These are phyloP conservation scores for Pseudopithomyces chartarum DNA, from an alignment of 2,329 filamentous ascomycete genomes.

Conservation along the genomic window DNA sequence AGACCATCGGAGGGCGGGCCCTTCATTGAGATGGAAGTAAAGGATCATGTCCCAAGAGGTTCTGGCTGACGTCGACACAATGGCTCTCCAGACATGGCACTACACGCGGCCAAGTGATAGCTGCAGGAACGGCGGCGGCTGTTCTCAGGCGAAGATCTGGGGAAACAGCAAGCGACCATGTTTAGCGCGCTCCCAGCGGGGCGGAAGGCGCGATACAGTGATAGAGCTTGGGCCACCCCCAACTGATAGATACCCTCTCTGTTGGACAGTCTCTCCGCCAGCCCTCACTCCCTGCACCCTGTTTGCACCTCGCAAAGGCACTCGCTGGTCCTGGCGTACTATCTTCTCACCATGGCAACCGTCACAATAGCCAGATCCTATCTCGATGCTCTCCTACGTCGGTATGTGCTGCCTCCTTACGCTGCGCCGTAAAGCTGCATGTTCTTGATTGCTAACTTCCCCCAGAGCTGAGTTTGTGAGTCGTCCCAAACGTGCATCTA, in stretches of 20 bases:
- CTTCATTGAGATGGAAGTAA: background rate
- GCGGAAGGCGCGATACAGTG: constrained; percentile 17
- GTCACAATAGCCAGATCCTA: constrained; percentile 66
- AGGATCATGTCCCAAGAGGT: background rate
- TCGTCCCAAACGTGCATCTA: constrained; percentile 16
- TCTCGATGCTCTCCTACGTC: constrained; percentile 65
- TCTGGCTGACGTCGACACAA: background rate
- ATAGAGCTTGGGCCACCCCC: constrained; percentile 26
- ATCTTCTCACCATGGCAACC: constrained; percentile 41
- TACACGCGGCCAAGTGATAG: background rate
- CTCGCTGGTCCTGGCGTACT: constrained; percentile 8
- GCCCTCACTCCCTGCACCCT: constrained; percentile 5
- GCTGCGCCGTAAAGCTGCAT: constrained; percentile 6
- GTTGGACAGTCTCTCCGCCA: constrained; percentile 2
- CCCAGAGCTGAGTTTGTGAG: constrained; percentile 56
- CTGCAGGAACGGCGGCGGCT: constrained; percentile 6
- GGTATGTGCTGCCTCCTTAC: constrained; percentile 52
- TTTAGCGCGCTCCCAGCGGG: constrained; percentile 19
- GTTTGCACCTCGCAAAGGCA: constrained; percentile 10
- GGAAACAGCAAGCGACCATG: constrained; percentile 5
- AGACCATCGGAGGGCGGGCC: background rate
- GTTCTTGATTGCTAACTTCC: constrained; percentile 24
- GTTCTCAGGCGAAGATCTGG: constrained; percentile 3
- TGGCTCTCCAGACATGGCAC: background rate
- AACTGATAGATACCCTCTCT: constrained; percentile 22